Evolutionary conservation across 345 rosid genomes (phyloP).

Genomic region (Eucalyptus regnans): DNA sequence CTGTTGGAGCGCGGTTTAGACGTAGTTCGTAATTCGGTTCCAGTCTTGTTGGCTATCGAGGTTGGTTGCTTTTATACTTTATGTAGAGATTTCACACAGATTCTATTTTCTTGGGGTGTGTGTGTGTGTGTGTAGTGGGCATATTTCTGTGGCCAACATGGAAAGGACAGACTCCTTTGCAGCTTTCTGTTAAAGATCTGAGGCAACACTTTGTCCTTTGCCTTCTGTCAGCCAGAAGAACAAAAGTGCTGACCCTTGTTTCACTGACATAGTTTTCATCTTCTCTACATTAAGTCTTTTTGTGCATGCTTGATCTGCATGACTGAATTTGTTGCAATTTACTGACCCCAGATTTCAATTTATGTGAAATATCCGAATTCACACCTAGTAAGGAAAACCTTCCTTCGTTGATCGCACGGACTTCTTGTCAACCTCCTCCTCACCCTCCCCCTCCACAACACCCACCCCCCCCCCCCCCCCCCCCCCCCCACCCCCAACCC

Average conservation of each 20-base stretch:
- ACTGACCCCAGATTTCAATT: neutral
- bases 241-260: neutral
- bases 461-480: too few relatives aligned
- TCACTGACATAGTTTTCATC: neutral
- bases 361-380: neutral
- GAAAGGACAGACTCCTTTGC: neutral
- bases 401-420: neutral
- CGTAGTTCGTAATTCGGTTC: conserved; percentile 53
- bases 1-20: conserved; percentile 39
- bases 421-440: neutral
- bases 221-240: neutral
- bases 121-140: neutral
- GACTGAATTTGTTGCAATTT: neutral
- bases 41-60: conserved; percentile 48
- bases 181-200: neutral
- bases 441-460: too few relatives aligned
- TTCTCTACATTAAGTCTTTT: neutral
- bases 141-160: neutral
- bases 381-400: neutral
- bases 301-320: neutral
- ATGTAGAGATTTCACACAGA: neutral
- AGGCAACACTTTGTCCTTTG: neutral
- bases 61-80: conserved; percentile 22
- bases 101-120: neutral
- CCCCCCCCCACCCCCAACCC: too few relatives aligned